These are phyloP conservation scores for Rostrohypoxylon terebratum DNA, from an alignment of 495 filamentous ascomycete species.

Conservation along the genomic window DNA sequence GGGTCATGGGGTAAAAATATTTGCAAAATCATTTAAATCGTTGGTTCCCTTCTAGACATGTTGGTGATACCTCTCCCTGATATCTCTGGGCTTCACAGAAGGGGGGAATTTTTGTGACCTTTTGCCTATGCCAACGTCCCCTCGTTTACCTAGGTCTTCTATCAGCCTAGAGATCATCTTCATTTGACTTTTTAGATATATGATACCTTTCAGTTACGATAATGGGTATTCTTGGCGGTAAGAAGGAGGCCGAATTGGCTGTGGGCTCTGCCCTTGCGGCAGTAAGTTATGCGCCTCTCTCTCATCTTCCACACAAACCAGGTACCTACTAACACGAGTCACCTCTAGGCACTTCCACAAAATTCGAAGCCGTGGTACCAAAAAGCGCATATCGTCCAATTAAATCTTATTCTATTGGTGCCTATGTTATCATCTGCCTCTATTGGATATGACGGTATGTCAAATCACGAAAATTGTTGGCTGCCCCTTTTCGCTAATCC, in stretches of 20 bases:
- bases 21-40: background rate
- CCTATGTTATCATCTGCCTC: constrained; percentile 11
- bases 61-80: background rate
- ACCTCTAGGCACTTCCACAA: background rate
- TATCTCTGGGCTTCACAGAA: background rate
- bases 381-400: constrained; percentile 2
- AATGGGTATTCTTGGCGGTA: constrained; percentile 4
- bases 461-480: background rate
- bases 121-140: background rate
- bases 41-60: background rate
- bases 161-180: background rate
- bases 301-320: background rate
- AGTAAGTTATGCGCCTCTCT: background rate
- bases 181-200: background rate
- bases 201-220: background rate
- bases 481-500: background rate
- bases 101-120: background rate
- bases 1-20: constrained; percentile 5
- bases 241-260: constrained; percentile 19
- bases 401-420: constrained; percentile 8
- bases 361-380: constrained; percentile 1
- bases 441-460: constrained; percentile 12
- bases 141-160: background rate
- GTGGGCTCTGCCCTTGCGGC: background rate
- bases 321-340: background rate